Evolutionary conservation across 495 filamentous ascomycete species (phyloP), one percentile per base, ranked within the genome.

Genomic region (Trichodelitschia bisporula): DNA sequence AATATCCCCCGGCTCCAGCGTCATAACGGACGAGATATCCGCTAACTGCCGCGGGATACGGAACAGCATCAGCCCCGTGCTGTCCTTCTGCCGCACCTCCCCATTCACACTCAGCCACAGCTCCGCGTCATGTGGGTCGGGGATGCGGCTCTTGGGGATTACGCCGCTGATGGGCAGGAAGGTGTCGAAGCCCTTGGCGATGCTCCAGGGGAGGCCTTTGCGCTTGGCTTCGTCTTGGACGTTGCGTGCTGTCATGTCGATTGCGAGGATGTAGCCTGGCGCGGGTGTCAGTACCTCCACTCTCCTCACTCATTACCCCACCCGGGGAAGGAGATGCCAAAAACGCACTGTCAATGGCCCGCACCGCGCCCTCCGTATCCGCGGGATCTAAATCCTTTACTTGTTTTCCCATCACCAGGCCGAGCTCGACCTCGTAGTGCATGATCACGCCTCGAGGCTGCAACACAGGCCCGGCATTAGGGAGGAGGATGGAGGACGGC

Each of bases 391-490:
- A 56, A 49, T 97, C 73, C 40, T 64, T 65, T 26, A 84, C 48
- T 16, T 51, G 51, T 59, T 76, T 79, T 46, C 77, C 77, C 30
- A 99, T 72, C 33, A 99, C 59, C 28, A 93, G 52, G 15, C 69
- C 83, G 35, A 99, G 61, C 55, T 99, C 86, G 29, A 95, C 75
- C 50, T 99, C 86, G 59, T 90, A 91, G 54, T 95, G 84, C 26
- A 92, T 57, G 31, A 66, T 72, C 23, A 79, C 69, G 36, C 83
- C 84, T 35, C 53, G 59, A 12, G 86, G 86, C 23, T 70, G 66
- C 32, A 90, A 66, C 21, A 92, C 68, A n/a, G 82, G 75, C 3
- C 89, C 83, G 17, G 61, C 58, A 23, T 59, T 58, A 2, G 83
- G 82, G 11, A 70, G 59, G 1, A 92, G 64, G 37, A 99, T 71